Evolutionary conservation across 176 grass and related monocot genomes (phyloP).

Genomic region (Oryza australiensis): DNA sequence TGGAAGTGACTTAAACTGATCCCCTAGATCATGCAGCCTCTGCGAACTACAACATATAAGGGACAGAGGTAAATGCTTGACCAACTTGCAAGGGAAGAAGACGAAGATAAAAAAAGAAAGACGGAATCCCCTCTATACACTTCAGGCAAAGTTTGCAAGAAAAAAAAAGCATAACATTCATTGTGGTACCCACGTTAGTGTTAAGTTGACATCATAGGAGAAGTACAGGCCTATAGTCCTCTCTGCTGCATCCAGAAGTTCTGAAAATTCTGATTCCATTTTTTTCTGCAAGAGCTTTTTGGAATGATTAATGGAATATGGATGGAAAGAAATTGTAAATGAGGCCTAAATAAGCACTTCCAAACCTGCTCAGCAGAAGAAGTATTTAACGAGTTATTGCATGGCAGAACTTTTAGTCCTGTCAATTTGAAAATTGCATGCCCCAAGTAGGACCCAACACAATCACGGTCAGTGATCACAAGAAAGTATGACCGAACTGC

Average conservation of each 20-base stretch:
- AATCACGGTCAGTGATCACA: conserved; percentile 57
- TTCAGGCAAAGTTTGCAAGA: background rate
- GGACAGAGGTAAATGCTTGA: background rate
- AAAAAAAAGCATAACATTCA: conserved; percentile 1
- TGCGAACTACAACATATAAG: conserved; percentile 47
- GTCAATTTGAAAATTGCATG: conserved; percentile 69
- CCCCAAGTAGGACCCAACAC: conserved; percentile 63
- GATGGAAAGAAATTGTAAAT: background rate
- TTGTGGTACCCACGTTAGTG: conserved; percentile 49
- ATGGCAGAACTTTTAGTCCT: conserved; percentile 58
- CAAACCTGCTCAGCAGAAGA: conserved; percentile 58
- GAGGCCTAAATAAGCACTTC: background rate
- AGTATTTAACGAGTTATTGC: conserved; percentile 42
- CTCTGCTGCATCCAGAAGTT: conserved; percentile 61
- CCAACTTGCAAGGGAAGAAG: background rate
- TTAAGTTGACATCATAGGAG: conserved; percentile 84
- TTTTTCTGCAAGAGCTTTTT: conserved; percentile 54
- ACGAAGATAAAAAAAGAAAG: background rate
- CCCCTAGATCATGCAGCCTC: conserved; percentile 61
- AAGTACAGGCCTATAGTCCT: conserved; percentile 66
- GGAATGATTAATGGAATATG: background rate
- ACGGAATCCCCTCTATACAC: background rate
- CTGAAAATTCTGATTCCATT: conserved; percentile 58
- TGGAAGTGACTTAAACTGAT: conserved; percentile 59
- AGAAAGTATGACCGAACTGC: conserved; percentile 58